These are phyloP conservation scores for Adansonia digitata DNA, from an alignment of 345 rosid species.

Conservation along the genomic window DNA sequence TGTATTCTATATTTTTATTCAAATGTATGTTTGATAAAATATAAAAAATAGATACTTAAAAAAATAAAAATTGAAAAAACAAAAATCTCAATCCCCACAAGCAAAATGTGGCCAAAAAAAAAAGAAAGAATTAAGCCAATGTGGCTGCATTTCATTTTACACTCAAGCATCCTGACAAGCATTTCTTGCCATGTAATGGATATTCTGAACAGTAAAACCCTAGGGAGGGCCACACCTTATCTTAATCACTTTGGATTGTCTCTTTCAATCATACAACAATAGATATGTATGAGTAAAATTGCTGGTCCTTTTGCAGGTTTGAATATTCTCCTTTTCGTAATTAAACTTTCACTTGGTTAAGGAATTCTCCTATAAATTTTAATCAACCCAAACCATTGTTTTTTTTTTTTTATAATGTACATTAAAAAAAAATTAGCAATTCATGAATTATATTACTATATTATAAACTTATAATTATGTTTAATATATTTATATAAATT, in stretches of 20 bases:
- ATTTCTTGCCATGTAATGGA: background rate
- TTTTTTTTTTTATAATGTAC: background rate
- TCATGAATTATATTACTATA: too few species aligned
- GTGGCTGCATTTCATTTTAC: background rate
- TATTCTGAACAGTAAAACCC: conserved; percentile 1
- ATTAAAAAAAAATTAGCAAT: too few species aligned
- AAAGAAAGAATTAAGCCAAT: too few species aligned
- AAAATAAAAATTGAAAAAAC: too few species aligned
- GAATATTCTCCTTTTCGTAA: conserved; percentile 8
- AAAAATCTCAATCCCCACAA: too few species aligned
- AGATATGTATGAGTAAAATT: background rate
- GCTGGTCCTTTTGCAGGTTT: conserved; percentile 1
- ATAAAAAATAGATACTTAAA: too few species aligned
- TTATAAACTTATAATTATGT: too few species aligned
- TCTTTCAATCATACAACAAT: background rate
- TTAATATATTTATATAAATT: too few species aligned
- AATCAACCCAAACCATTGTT: background rate
- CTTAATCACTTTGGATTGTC: conserved; percentile 3
- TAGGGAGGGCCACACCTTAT: conserved; percentile 4
- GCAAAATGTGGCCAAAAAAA: too few species aligned
- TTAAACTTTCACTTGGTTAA: background rate
- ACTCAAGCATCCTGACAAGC: background rate
- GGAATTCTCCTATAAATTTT: background rate
- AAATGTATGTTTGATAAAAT: too few species aligned
- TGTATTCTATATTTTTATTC: too few species aligned